phyloP scores from a whole-genome alignment of 2,329 filamentous ascomycete species.

The Fusarium sp. region DNA sequence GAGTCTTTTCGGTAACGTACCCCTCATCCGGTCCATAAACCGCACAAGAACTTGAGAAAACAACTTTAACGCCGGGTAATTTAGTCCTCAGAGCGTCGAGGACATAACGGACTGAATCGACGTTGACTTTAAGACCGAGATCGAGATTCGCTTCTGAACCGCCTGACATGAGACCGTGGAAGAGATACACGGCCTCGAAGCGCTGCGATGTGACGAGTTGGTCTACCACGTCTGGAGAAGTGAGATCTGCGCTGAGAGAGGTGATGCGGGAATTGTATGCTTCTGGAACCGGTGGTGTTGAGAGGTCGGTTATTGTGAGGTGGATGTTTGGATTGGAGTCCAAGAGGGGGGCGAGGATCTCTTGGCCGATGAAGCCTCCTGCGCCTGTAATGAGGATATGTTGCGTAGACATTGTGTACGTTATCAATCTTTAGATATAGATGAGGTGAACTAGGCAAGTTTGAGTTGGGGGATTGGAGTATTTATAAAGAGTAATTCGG shows the following conservation, averaged over 20 bases:
- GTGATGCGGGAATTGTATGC: slow-evolving; percentile 45
- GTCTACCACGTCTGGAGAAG: slow-evolving; percentile 30
- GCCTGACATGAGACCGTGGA: slow-evolving; percentile 73
- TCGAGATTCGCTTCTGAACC: slow-evolving; percentile 69
- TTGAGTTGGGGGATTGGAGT: not conserved
- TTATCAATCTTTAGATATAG: not conserved
- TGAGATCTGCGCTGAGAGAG: slow-evolving; percentile 44
- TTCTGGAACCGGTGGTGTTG: slow-evolving; percentile 62
- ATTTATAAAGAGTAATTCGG: slow-evolving; percentile 1
- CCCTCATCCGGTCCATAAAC: slow-evolving; percentile 61
- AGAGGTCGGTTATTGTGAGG: slow-evolving; percentile 67
- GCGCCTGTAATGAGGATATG: slow-evolving; percentile 71
- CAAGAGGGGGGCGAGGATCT: slow-evolving; percentile 66
- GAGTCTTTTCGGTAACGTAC: slow-evolving; percentile 41
- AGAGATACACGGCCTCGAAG: slow-evolving; percentile 64
- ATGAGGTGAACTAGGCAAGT: not conserved
- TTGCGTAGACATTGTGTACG: slow-evolving; percentile 26
- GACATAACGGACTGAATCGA: slow-evolving; percentile 65
- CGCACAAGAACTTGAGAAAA: slow-evolving; percentile 69
- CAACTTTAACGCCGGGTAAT: slow-evolving; percentile 62
- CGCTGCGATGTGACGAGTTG: slow-evolving; percentile 46
- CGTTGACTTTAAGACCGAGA: slow-evolving; percentile 65
- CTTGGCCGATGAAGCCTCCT: slow-evolving; percentile 72
- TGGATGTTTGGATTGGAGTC: slow-evolving; percentile 51
- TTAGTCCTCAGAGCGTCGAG: slow-evolving; percentile 61